These are phyloP conservation scores for Amanita rubescens DNA, from an alignment of 768 basidiomycete species.

Conservation along the genomic window DNA sequence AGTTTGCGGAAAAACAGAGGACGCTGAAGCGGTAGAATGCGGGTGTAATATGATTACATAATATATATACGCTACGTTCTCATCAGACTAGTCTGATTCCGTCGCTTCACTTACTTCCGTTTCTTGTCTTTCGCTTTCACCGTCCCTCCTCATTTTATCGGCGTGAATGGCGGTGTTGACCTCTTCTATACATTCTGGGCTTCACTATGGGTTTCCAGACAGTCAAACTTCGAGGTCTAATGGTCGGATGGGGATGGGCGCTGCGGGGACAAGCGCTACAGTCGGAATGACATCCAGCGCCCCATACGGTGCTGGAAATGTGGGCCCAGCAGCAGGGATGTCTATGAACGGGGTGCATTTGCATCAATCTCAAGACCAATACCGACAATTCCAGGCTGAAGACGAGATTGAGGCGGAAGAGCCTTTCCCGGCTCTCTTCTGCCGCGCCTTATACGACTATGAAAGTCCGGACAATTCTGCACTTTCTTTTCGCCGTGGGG, in stretches of 20 bases:
- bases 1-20: constrained; percentile 95
- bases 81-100: constrained; percentile 5
- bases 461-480: constrained; percentile 83
- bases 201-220: constrained; percentile 18
- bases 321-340: not conserved
- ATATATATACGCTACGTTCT: not conserved
- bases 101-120: constrained; percentile 9
- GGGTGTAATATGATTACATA: constrained; percentile 5
- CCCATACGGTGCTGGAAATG: not conserved
- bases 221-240: constrained; percentile 8
- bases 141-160: constrained; percentile 5
- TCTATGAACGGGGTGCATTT: not conserved
- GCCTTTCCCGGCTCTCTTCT: constrained; percentile 71
- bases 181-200: constrained; percentile 19
- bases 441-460: constrained; percentile 89
- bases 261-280: not conserved
- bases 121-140: constrained; percentile 11
- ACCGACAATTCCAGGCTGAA: constrained; percentile 17
- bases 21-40: constrained; percentile 61
- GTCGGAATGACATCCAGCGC: not conserved
- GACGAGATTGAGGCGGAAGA: constrained; percentile 40
- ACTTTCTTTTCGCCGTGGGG: constrained; percentile 78
- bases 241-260: not conserved
- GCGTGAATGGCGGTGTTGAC: constrained; percentile 25
- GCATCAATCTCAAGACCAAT: not conserved